phyloP scores from a whole-genome alignment of 106 monocot genomes.

The Cymbidium sinense region DNA sequence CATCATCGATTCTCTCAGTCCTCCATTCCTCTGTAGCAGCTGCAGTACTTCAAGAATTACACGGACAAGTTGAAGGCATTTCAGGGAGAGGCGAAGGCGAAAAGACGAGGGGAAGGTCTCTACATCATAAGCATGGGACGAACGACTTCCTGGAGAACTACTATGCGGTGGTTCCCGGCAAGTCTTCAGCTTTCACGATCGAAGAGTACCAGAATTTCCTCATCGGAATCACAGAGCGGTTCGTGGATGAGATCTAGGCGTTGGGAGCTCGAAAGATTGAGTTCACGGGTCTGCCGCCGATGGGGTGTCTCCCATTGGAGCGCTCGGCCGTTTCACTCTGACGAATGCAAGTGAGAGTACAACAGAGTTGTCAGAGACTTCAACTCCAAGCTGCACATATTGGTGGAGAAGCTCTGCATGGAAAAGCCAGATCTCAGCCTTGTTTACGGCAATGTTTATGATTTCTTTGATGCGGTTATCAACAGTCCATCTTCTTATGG shows the following conservation, averaged over 20 bases:
- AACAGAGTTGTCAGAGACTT: conserved; percentile 35
- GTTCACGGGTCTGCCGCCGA: conserved; percentile 38
- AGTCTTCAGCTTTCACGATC: conserved; percentile 27
- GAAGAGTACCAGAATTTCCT: conserved; percentile 48
- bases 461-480: conserved; percentile 19
- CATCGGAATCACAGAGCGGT: conserved; percentile 26
- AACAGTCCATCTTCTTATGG: conserved; percentile 33
- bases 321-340: conserved; percentile 6
- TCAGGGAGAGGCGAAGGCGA: conserved; percentile 28
- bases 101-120: conserved; percentile 34
- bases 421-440: conserved; percentile 18
- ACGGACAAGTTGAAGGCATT: conserved; percentile 15
- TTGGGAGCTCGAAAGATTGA: conserved; percentile 51
- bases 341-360: conserved; percentile 31
- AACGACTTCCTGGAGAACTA: conserved; percentile 94
- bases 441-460: conserved; percentile 24
- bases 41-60: conserved; percentile 75
- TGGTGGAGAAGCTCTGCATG: conserved; percentile 21
- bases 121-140: conserved; percentile 80
- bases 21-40: conserved; percentile 59
- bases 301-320: conserved; percentile 67
- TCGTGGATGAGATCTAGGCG: conserved; percentile 23
- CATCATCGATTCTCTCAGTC: conserved; percentile 27
- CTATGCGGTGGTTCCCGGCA: conserved; percentile 31
- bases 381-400: conserved; percentile 28